Percentiles rank a stretch among this genome's conserved stretches.
phyloP scores from a whole-genome alignment of 2,329 filamentous ascomycete species.

The Colletotrichum trifolii region DNA sequence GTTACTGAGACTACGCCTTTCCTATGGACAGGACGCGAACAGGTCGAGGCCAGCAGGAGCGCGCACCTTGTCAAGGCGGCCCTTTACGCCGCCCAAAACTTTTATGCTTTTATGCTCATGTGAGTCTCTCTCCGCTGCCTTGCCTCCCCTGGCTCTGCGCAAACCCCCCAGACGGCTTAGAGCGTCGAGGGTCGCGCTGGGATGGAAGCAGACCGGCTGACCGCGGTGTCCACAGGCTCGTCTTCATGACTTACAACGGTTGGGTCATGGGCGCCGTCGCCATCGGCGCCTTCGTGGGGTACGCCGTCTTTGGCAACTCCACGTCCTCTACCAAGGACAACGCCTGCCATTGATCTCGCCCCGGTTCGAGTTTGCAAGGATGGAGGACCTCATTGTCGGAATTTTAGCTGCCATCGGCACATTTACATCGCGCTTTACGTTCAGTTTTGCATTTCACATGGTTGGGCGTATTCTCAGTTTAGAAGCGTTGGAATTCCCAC shows the following conservation, averaged over 20 bases:
- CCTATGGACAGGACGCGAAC: slow-evolving; percentile 78
- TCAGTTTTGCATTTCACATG: too few relatives aligned
- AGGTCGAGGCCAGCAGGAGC: slow-evolving; percentile 69
- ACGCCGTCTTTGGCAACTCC: slow-evolving; percentile 80
- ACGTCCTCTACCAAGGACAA: slow-evolving; percentile 83
- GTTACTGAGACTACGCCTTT: slow-evolving; percentile 73
- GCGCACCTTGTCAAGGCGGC: slow-evolving; percentile 82
- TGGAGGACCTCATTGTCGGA: not conserved
- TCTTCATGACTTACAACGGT: slow-evolving; percentile 99
- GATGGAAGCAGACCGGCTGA: slow-evolving; percentile 7
- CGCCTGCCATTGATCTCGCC: slow-evolving; percentile 82
- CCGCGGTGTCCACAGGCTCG: slow-evolving; percentile 70
- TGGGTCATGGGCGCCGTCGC: slow-evolving; percentile 96
- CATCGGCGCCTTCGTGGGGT: slow-evolving; percentile 89
- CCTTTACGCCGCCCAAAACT: slow-evolving; percentile 92
- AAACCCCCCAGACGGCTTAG: too few relatives aligned
- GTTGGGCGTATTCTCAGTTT: too few relatives aligned
- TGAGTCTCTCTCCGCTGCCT: slow-evolving; percentile 63
- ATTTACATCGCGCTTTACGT: not conserved
- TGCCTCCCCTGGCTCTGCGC: too few relatives aligned
- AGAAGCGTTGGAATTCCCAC: too few relatives aligned
- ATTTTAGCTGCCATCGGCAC: not conserved
- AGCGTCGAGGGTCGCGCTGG: too few relatives aligned
- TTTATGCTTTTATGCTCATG: slow-evolving; percentile 99
- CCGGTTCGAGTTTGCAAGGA: not conserved